A percentile compares a stretch with the other conserved stretches of the same genome.
Evolutionary conservation across 495 filamentous ascomycete species (phyloP).

Genomic region (Immersiella caudata): DNA sequence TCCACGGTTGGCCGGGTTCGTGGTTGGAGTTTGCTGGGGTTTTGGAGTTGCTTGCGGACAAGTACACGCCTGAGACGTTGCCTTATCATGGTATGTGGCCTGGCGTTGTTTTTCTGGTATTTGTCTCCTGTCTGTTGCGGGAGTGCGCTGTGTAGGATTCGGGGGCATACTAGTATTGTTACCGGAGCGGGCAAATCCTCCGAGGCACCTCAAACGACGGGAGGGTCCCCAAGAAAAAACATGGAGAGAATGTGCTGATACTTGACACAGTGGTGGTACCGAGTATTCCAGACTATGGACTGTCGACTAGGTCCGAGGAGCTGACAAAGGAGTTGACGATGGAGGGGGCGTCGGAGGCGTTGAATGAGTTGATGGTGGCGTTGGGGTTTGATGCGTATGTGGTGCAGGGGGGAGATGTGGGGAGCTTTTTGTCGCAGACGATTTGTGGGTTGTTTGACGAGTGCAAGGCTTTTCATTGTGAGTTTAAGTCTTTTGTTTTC

Average conservation of each 20-base stretch:
- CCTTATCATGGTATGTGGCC: no score
- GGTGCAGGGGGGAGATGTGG: constrained; percentile 69
- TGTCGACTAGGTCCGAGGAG: constrained; percentile 57
- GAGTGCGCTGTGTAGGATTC: no score
- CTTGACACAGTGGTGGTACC: constrained; percentile 70
- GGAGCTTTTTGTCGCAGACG: constrained; percentile 51
- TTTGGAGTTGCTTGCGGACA: constrained; percentile 45
- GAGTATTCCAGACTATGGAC: constrained; percentile 63
- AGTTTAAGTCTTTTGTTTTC: constrained; percentile 3
- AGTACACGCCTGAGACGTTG: constrained; percentile 57
- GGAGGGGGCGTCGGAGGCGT: constrained; percentile 46
- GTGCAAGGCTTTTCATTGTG: constrained; percentile 49
- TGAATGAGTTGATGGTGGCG: constrained; percentile 61
- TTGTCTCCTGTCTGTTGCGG: no score
- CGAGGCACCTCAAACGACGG: no score
- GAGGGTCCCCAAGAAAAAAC: no score
- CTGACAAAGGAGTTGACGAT: constrained; percentile 49
- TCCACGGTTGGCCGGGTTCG: constrained; percentile 51
- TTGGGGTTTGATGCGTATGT: constrained; percentile 65
- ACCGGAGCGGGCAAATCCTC: no score
- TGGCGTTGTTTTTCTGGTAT: no score
- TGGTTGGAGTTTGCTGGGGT: constrained; percentile 59
- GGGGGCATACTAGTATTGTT: no score
- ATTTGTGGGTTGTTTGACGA: constrained; percentile 39
- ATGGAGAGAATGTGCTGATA: no score